Evolutionary conservation across 495 filamentous ascomycete species (phyloP), one percentile per base, ranked within the genome.

Genomic region (Ramalina peruviana): DNA sequence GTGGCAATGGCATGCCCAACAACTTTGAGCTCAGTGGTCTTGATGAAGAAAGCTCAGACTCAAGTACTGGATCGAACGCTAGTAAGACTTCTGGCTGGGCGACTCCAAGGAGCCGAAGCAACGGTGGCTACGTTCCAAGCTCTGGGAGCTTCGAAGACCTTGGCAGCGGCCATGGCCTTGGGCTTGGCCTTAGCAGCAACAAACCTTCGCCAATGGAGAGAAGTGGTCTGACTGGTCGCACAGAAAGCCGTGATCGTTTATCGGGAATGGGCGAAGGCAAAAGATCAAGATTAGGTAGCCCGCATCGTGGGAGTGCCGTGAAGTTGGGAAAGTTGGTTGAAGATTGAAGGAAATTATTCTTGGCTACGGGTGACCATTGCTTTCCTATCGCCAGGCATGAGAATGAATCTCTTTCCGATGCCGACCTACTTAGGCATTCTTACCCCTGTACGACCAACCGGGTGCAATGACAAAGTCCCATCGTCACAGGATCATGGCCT

Each of bases 11-110:
- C 10, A 45, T 43, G 9, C 40, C n/a, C 3, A 49, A 56, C 10
- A 44, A 49, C 17, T 52, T 56, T 30, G 54, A 56, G 20, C 44
- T 56, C 17, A 46, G 54, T 37, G 54, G 51, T 13, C 43, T 36
- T 15, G 48, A 53, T 50, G 53, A 60, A 16, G 58, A 56, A 10
- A 54, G 59, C 41, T 77, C 74, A 1, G 74, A 79, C 52, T 72
- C 68, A 50, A 73, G 68, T 50, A 75, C 74, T 30, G 66, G 69
- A 17, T 70, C 67, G 11, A 67, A 70, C 19, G 62, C 72, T 4
- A 78, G 74, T 1, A 64, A 72, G 36, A 67, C 78, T 1, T 82
- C 78, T 23, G 80, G 81, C 4, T 69, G 80, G 55, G 78, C 78
- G 7, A 84, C 80, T 10, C 80, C 58, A 16, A 41, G 54, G 3